Evolutionary conservation across 1,284 basidiomycete genomes (phyloP).

Genomic region (Vanrija sp.): DNA sequence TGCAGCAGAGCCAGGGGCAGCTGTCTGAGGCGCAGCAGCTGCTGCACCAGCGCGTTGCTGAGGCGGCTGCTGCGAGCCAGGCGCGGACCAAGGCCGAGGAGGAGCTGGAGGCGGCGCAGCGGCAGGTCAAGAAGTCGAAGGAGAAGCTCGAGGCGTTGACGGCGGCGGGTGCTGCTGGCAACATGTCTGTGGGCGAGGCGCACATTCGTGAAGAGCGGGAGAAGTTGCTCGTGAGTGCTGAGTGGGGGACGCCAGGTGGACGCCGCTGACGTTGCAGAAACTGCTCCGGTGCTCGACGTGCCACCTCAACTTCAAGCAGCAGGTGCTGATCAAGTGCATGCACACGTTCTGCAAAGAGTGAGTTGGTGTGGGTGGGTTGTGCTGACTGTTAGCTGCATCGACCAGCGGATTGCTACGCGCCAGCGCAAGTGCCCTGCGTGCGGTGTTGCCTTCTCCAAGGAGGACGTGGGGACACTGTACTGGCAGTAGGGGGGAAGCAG

Average conservation of each 20-base stretch:
- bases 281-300: slow-evolving; percentile 91
- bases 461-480: slow-evolving; percentile 80
- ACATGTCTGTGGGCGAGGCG: slow-evolving; percentile 52
- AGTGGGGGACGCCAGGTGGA: neutral
- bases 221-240: slow-evolving; percentile 62
- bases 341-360: slow-evolving; percentile 61
- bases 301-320: slow-evolving; percentile 73
- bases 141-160: slow-evolving; percentile 42
- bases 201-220: slow-evolving; percentile 54
- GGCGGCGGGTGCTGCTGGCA: slow-evolving; percentile 21
- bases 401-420: slow-evolving; percentile 78
- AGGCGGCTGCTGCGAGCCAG: slow-evolving; percentile 41
- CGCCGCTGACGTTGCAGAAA: slow-evolving; percentile 53
- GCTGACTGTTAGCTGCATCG: slow-evolving; percentile 59
- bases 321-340: slow-evolving; percentile 88
- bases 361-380: slow-evolving; percentile 43
- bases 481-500: slow-evolving; percentile 58
- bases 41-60: slow-evolving; percentile 44
- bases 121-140: slow-evolving; percentile 39
- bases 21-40: slow-evolving; percentile 46
- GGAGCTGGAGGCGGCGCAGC: slow-evolving; percentile 40
- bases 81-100: slow-evolving; percentile 43
- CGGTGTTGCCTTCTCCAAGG: slow-evolving; percentile 74
- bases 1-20: slow-evolving; percentile 44
- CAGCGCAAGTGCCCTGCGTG: slow-evolving; percentile 96